phyloP scores from a whole-genome alignment of 176 grass and related monocot genomes.

The Phragmites australis region DNA sequence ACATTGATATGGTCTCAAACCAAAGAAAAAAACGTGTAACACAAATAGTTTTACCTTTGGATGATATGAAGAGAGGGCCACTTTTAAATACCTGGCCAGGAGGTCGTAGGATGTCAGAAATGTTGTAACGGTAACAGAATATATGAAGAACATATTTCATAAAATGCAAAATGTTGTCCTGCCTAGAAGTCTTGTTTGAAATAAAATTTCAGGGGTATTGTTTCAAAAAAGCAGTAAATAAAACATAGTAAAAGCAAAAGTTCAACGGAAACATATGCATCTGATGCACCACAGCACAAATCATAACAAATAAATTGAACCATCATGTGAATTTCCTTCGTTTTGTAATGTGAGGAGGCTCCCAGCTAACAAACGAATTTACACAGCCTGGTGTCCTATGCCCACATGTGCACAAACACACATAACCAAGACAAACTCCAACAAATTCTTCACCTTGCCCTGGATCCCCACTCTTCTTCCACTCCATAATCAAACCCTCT shows the following conservation, averaged over 20 bases:
- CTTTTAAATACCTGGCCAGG: constrained; percentile 90
- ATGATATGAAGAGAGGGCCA: constrained; percentile 97
- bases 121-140: not conserved
- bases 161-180: not conserved
- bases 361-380: not conserved
- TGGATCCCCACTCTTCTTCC: not conserved
- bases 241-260: not conserved
- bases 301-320: not conserved
- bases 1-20: not conserved
- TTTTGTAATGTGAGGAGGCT: not conserved
- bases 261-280: not conserved
- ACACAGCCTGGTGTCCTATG: not conserved
- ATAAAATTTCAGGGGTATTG: not conserved
- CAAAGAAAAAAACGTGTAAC: not conserved
- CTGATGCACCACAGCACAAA: not conserved
- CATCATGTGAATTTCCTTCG: not conserved
- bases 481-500: not conserved
- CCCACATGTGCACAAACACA: not conserved
- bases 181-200: not conserved
- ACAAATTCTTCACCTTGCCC: not conserved
- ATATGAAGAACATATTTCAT: not conserved
- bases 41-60: constrained; percentile 70
- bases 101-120: constrained; percentile 34
- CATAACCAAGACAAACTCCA: not conserved
- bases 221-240: not conserved